A percentile compares a stretch with the other conserved stretches of the same genome.
These are phyloP conservation scores for sunflower (Helianthus annuus) DNA, from an alignment of 129 eudicot genomes.

Conservation along the genomic window DNA sequence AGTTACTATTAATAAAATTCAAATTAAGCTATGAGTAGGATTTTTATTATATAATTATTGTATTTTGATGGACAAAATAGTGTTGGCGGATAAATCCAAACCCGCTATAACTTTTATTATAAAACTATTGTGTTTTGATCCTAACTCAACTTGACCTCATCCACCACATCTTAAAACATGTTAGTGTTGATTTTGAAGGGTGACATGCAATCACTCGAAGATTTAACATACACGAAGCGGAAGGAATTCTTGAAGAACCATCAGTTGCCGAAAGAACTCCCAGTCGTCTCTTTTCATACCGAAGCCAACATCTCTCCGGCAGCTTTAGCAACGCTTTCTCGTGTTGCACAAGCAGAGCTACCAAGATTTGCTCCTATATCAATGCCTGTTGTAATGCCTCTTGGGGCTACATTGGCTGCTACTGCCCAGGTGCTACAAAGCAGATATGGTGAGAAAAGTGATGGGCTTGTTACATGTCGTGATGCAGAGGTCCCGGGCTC, in stretches of 20 bases:
- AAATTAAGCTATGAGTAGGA: too few relatives aligned
- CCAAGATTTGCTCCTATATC: conserved; percentile 55
- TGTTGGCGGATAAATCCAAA: too few relatives aligned
- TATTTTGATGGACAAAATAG: too few relatives aligned
- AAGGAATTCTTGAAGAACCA: conserved; percentile 60
- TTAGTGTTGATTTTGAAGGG: conserved; percentile 54
- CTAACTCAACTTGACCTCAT: too few relatives aligned
- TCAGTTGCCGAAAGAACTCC: conserved; percentile 72
- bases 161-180: neutral
- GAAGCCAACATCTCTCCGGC: conserved; percentile 91
- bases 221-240: conserved; percentile 73
- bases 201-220: conserved; percentile 93
- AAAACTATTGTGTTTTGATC: too few relatives aligned
- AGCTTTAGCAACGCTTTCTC: conserved; percentile 79
- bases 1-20: too few relatives aligned
- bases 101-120: too few relatives aligned
- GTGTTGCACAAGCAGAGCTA: conserved; percentile 89
- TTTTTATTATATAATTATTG: too few relatives aligned
- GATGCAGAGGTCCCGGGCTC: conserved; percentile 99
- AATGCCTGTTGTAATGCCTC: conserved; percentile 82
- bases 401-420: conserved; percentile 95
- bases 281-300: conserved; percentile 79
- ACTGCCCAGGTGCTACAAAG: conserved; percentile 85
- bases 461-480: conserved; percentile 89
- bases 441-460: conserved; percentile 86